Evolutionary conservation across 2,329 filamentous ascomycete species (phyloP).

Genomic region (Fusarium brachygibbosum): DNA sequence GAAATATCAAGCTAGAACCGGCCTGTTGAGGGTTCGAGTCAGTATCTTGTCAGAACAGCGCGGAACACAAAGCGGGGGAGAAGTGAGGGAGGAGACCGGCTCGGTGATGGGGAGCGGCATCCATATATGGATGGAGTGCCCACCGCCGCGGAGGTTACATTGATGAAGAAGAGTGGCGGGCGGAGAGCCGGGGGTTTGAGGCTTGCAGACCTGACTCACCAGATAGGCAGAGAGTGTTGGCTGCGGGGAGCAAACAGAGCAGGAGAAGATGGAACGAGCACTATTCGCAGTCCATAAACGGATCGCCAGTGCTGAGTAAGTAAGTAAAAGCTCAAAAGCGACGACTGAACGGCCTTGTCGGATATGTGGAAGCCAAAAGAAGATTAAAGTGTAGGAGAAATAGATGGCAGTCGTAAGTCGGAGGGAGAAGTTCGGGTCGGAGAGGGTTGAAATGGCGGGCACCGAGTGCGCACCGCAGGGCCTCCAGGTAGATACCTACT

Average conservation of each 20-base stretch:
- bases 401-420: constrained; percentile 44
- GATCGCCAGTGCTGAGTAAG: constrained; percentile 13
- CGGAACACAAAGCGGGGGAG: constrained; percentile 34
- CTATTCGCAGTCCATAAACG: constrained; percentile 46
- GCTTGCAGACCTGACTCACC: constrained; percentile 43
- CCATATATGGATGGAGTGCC: constrained; percentile 44
- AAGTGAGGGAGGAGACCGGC: constrained; percentile 34
- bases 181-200: constrained; percentile 30
- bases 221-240: constrained; percentile 38
- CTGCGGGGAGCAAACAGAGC: constrained; percentile 6
- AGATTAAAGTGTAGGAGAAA: constrained; percentile 42
- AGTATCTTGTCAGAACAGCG: constrained; percentile 36
- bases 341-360: constrained; percentile 29
- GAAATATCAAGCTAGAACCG: constrained; percentile 31
- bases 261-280: constrained; percentile 7
- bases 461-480: constrained; percentile 40
- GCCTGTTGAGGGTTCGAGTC: constrained; percentile 40
- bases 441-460: constrained; percentile 50
- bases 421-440: constrained; percentile 43
- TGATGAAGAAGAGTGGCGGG: constrained; percentile 38
- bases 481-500: constrained; percentile 25
- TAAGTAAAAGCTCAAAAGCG: constrained; percentile 11
- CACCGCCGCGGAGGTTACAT: constrained; percentile 35
- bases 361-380: constrained; percentile 42
- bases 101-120: constrained; percentile 43